Percentiles rank a stretch among this genome's conserved stretches.
Evolutionary conservation across 1,139 yeast genomes (phyloP).

Genomic region (Candida frijolesensis): DNA sequence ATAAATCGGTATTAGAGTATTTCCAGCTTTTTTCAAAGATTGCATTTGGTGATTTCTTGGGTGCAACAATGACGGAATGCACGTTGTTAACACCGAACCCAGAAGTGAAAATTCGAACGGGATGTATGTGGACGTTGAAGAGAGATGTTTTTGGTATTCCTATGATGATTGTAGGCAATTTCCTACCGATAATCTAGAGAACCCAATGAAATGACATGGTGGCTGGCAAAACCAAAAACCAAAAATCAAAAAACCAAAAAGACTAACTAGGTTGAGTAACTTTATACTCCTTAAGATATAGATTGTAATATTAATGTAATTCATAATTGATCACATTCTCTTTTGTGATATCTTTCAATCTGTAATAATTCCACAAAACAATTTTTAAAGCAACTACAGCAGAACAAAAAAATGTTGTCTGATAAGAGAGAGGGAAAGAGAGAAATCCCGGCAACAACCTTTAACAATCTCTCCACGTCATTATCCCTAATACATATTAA

Average conservation of each 20-base stretch:
- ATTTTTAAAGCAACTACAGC: background rate
- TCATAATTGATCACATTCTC: background rate
- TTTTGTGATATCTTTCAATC: background rate
- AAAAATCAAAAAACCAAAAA: background rate
- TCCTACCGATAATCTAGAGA: conserved; percentile 61
- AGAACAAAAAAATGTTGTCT: background rate
- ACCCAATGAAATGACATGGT: background rate
- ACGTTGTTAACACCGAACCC: conserved; percentile 63
- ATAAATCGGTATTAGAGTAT: conserved; percentile 81
- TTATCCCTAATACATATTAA: background rate
- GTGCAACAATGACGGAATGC: conserved; percentile 88
- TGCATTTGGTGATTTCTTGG: conserved; percentile 90
- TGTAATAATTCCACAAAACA: background rate
- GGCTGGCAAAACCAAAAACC: background rate
- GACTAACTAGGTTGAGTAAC: background rate
- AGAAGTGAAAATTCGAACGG: conserved; percentile 59
- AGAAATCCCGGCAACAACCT: background rate
- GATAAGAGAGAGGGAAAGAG: background rate
- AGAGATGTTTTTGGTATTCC: conserved; percentile 67
- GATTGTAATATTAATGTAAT: conserved; percentile 1
- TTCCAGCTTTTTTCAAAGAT: conserved; percentile 82
- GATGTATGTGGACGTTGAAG: conserved; percentile 86
- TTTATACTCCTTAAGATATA: background rate
- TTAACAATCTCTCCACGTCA: background rate
- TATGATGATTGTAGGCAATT: conserved; percentile 94